phyloP scores from a whole-genome alignment of 305 asterid species.

The Nicotiana rustica region DNA sequence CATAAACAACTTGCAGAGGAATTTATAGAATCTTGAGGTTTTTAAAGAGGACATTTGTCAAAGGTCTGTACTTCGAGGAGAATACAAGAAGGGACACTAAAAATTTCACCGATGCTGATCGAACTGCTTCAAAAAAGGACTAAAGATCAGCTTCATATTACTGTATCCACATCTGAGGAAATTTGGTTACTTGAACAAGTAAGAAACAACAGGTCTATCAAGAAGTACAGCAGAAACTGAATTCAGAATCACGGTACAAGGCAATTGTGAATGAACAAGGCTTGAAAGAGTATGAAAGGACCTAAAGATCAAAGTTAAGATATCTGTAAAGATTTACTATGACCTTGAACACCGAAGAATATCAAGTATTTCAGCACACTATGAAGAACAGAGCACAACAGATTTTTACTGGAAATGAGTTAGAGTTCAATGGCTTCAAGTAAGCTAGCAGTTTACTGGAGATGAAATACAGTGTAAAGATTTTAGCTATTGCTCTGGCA shows the following conservation, averaged over 20 bases:
- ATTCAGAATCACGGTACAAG: neutral
- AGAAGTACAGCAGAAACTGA: neutral
- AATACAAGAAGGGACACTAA: neutral
- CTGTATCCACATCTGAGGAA: neutral
- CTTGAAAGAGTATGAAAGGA: conserved; percentile 7
- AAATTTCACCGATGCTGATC: conserved; percentile 19
- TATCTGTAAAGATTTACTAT: neutral
- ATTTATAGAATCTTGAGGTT: conserved; percentile 5
- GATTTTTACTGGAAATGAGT: conserved; percentile 19
- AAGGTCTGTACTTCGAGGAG: neutral
- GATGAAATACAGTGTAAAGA: neutral
- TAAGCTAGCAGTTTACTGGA: conserved; percentile 29
- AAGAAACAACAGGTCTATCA: conserved; percentile 23
- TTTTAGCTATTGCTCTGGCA: conserved; percentile 18
- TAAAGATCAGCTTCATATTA: conserved; percentile 11
- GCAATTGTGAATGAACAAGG: neutral
- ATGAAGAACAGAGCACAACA: neutral
- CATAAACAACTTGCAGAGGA: neutral
- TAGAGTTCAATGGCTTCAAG: conserved; percentile 20
- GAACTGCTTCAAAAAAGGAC: neutral
- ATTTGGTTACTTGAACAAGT: conserved; percentile 3
- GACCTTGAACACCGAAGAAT: neutral
- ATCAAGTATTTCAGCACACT: neutral
- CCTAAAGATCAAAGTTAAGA: conserved; percentile 7
- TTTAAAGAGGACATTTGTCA: neutral